Percentiles rank a stretch among this genome's conserved stretches.
phyloP scores from a whole-genome alignment of 169 alveolate genomes.

The Cyclospora cayetanensis region DNA sequence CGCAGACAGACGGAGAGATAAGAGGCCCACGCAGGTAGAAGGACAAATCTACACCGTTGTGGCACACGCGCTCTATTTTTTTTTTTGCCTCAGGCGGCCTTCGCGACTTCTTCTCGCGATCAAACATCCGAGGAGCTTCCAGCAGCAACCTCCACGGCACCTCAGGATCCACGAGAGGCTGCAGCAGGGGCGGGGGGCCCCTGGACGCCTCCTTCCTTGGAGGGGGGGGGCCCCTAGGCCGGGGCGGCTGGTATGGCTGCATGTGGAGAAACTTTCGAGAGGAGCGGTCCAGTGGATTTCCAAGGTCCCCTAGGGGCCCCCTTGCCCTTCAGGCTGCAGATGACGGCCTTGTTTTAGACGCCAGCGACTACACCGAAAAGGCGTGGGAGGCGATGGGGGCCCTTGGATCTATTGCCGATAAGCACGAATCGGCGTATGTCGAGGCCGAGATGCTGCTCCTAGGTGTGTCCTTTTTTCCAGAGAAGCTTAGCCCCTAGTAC shows the following conservation, averaged over 20 bases:
- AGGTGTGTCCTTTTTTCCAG: constrained; percentile 33
- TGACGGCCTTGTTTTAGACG: constrained; percentile 84
- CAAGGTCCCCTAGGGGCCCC: background rate
- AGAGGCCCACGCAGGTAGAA: no score
- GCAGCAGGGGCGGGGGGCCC: background rate
- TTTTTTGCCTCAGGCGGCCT: background rate
- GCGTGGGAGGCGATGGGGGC: constrained; percentile 91
- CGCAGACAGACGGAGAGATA: no score
- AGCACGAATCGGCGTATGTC: constrained; percentile 84
- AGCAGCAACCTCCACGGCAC: background rate
- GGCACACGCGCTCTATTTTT: background rate
- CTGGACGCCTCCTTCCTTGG: background rate
- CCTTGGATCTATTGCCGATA: constrained; percentile 82
- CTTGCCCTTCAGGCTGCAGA: constrained; percentile 66
- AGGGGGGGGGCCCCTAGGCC: background rate
- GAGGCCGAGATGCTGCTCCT: constrained; percentile 87
- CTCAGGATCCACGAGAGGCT: background rate
- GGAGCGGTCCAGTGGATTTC: background rate
- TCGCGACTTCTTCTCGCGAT: background rate
- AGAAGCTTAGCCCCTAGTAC: no score
- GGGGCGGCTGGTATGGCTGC: background rate
- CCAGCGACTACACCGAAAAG: constrained; percentile 89
- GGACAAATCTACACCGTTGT: background rate
- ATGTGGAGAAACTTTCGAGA: background rate
- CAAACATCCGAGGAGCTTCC: background rate